Percentiles rank a stretch among this genome's conserved stretches.
Evolutionary conservation across 352 stramenopile species (phyloP).

Genomic region (Phytophthora constricta): DNA sequence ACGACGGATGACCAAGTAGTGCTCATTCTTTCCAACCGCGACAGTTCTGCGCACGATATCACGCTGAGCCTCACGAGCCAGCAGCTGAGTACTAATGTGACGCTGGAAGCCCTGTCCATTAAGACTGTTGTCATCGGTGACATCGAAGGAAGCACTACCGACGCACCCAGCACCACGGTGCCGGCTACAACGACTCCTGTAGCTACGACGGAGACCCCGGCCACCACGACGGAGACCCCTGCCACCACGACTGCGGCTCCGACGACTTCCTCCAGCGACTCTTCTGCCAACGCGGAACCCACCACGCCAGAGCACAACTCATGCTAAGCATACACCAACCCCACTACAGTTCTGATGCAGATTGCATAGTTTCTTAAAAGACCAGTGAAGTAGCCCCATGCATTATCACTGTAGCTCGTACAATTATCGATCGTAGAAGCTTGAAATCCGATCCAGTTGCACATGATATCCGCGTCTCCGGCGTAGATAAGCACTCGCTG

Average conservation of each 20-base stretch:
- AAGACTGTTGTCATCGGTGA: slow-evolving; percentile 60
- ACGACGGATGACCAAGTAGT: slow-evolving; percentile 41
- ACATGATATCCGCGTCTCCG: too few relatives aligned
- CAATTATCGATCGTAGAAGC: too few relatives aligned
- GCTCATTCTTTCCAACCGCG: slow-evolving; percentile 40
- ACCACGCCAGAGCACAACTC: slow-evolving; percentile 28
- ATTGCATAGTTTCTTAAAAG: too few relatives aligned
- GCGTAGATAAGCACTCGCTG: too few relatives aligned
- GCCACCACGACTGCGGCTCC: slow-evolving; percentile 3
- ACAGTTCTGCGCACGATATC: slow-evolving; percentile 39
- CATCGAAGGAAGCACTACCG: slow-evolving; percentile 16
- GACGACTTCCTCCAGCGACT: slow-evolving; percentile 2
- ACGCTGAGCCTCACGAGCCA: slow-evolving; percentile 45
- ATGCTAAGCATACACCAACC: slow-evolving; percentile 27
- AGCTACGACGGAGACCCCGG: slow-evolving; percentile 18
- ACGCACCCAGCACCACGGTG: slow-evolving; percentile 2
- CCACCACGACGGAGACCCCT: too few relatives aligned
- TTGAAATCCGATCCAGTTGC: too few relatives aligned
- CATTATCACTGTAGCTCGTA: too few relatives aligned
- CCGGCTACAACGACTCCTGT: background rate
- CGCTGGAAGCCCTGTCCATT: slow-evolving; percentile 51
- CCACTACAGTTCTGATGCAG: slow-evolving; percentile 6
- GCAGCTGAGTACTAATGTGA: slow-evolving; percentile 38
- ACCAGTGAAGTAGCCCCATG: too few relatives aligned
- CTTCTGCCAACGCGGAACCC: slow-evolving; percentile 22